Base-by-base conservation (phyloP, 2,329 filamentous ascomycete species). In the Xylariaceae sp. region DNA sequence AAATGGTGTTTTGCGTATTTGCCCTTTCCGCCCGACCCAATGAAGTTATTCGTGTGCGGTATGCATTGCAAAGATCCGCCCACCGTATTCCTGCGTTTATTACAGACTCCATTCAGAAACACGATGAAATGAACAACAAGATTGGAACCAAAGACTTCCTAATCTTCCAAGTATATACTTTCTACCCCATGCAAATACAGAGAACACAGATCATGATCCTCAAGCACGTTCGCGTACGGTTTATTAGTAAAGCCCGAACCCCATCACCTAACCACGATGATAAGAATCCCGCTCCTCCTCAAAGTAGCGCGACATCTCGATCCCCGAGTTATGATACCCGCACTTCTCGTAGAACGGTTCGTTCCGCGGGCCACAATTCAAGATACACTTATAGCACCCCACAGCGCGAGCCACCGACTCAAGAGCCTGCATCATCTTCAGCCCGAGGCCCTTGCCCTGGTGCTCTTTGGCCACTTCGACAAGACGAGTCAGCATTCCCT, bases 371-470 rank as follows among this genome's bases (percentile, higher is more conserved):
- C 84, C 87, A 71, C 89, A 92, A 65, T 92, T 88, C 51, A 92
- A 76, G 56, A 92, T 91, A 40, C 79, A 86, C 80, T 88, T 92
- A 67, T 90, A 91, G 69, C 88, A 92, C 5, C 89, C 89, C 42
- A 87, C 81, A 58, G 85, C 80, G 67, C 82, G 77, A 2, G 87
- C 87, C 22, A 92, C 80, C 58, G 79, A 83, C 67, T 92, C 87
- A 62, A 92, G 73, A 5, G 88, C 86, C 72, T 89, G 82, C 54
- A 94, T 90, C 63, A 94, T 85, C 60, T 82, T 77, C 67, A 89
- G 67, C 0, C 89, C 89, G 16, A 94, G 73, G 65, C 89, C 90
- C 76, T 90, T 91, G 29, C 88, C 87, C 68, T 92, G 89, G 70
- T 92, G 86, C 53, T 88, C 84, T 71, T 86, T 85, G 47, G 85